Evolutionary conservation across 768 basidiomycete species (phyloP).

Genomic region (Lentinus tigrinus): DNA sequence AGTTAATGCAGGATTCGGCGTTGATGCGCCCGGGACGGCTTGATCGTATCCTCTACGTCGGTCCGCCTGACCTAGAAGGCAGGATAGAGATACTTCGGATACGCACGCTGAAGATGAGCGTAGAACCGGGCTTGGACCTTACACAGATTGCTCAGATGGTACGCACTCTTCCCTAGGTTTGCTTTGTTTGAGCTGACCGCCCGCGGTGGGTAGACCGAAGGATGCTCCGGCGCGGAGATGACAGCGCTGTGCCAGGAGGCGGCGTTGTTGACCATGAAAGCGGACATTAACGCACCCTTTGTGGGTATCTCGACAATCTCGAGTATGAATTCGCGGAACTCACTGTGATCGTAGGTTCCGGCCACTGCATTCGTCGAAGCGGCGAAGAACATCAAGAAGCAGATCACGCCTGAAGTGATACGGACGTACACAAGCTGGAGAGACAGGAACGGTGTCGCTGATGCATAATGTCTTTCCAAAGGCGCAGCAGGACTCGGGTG

Average conservation of each 20-base stretch:
- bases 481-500: too few relatives aligned
- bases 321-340: background rate
- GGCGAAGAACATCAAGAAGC: conserved; percentile 66
- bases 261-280: conserved; percentile 87
- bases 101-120: conserved; percentile 74
- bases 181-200: background rate
- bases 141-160: conserved; percentile 70
- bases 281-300: conserved; percentile 71
- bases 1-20: conserved; percentile 76
- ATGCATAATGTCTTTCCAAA: too few relatives aligned
- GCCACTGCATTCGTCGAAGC: conserved; percentile 71
- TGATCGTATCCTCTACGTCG: conserved; percentile 92
- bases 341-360: conserved; percentile 57
- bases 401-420: conserved; percentile 84
- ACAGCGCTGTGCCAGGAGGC: conserved; percentile 94
- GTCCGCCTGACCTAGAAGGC: conserved; percentile 80
- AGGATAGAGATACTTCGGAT: conserved; percentile 86
- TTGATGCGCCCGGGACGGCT: conserved; percentile 93
- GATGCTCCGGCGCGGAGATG: conserved; percentile 96
- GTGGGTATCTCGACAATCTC: conserved; percentile 44
- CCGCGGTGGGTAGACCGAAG: conserved; percentile 64
- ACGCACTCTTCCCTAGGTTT: conserved; percentile 19
- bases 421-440: conserved; percentile 74
- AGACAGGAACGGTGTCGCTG: conserved; percentile 19
- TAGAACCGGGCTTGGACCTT: conserved; percentile 69